Evolutionary conservation across 495 filamentous ascomycete genomes (phyloP).

Genomic region (Penicillium verhagenii): DNA sequence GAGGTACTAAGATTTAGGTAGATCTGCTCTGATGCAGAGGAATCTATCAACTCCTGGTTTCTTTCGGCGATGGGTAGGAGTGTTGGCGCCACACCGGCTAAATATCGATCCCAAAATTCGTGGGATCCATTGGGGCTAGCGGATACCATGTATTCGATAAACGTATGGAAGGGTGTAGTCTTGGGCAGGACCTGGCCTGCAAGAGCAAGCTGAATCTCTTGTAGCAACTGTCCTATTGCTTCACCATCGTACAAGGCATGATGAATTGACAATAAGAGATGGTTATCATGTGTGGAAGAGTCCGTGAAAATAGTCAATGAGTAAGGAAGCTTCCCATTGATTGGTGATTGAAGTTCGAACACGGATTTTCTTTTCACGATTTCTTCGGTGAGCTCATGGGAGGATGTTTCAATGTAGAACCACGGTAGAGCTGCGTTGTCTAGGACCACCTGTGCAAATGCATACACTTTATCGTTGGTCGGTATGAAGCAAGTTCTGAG

Average conservation of each 20-base stretch:
- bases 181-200: conserved; percentile 39
- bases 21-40: conserved; percentile 20
- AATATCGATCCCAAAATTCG: conserved; percentile 58
- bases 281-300: conserved; percentile 5
- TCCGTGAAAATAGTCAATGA: conserved; percentile 23
- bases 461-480: conserved; percentile 48
- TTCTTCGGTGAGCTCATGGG: conserved; percentile 14
- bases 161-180: conserved; percentile 28
- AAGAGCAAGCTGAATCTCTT: conserved; percentile 60
- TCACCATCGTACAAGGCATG: conserved; percentile 82
- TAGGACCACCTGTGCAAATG: conserved; percentile 61
- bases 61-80: conserved; percentile 29
- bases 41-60: conserved; percentile 7
- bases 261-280: conserved; percentile 64
- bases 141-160: conserved; percentile 47
- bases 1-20: conserved; percentile 22
- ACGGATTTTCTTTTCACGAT: conserved; percentile 20
- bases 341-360: conserved; percentile 22
- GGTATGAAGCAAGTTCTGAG: conserved; percentile 60
- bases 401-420: conserved; percentile 11
- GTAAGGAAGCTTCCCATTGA: conserved; percentile 29
- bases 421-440: conserved; percentile 23
- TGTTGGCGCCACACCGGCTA: conserved; percentile 50
- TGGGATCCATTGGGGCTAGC: conserved; percentile 41
- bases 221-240: conserved; percentile 61